These are phyloP conservation scores for Peltaster fructicola DNA, from an alignment of 2,329 filamentous ascomycete genomes.

Conservation along the genomic window DNA sequence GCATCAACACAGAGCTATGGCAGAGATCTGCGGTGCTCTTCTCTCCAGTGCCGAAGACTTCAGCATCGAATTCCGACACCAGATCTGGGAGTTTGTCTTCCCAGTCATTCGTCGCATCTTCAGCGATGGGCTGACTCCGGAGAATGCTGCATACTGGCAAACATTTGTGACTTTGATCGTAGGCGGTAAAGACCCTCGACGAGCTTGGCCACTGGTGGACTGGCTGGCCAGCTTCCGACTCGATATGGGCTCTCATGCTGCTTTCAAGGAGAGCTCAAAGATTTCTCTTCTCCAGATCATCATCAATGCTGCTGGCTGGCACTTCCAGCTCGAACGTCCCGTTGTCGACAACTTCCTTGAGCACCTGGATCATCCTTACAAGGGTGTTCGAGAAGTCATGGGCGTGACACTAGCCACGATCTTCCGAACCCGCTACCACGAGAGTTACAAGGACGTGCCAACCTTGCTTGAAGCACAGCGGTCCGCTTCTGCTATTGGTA, in stretches of 20 bases:
- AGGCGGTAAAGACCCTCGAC: constrained; percentile 75
- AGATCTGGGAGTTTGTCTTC: constrained; percentile 77
- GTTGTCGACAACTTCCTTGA: constrained; percentile 76
- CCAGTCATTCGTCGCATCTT: constrained; percentile 76
- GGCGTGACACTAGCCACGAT: constrained; percentile 76
- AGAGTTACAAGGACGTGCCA: constrained; percentile 70
- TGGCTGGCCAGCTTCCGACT: constrained; percentile 70
- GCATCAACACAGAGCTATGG: constrained; percentile 88
- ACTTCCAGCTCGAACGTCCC: constrained; percentile 78
- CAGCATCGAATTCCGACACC: constrained; percentile 51
- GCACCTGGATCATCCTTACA: constrained; percentile 94
- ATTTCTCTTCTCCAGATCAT: constrained; percentile 78
- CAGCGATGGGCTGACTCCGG: constrained; percentile 79
- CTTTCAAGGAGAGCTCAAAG: constrained; percentile 97
- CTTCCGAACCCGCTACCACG: constrained; percentile 81
- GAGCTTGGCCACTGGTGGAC: constrained; percentile 71
- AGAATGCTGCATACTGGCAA: constrained; percentile 89
- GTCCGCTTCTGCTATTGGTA: constrained; percentile 61
- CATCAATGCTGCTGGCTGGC: constrained; percentile 81
- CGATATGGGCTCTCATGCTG: constrained; percentile 88
- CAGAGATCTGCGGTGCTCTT: constrained; percentile 80
- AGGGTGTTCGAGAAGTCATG: constrained; percentile 88
- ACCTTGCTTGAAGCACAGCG: constrained; percentile 65
- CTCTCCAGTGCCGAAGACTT: constrained; percentile 67
- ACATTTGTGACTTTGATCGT: constrained; percentile 81